Evolutionary conservation across 768 basidiomycete genomes (phyloP).

Genomic region (Phaeotremella skinneri): DNA sequence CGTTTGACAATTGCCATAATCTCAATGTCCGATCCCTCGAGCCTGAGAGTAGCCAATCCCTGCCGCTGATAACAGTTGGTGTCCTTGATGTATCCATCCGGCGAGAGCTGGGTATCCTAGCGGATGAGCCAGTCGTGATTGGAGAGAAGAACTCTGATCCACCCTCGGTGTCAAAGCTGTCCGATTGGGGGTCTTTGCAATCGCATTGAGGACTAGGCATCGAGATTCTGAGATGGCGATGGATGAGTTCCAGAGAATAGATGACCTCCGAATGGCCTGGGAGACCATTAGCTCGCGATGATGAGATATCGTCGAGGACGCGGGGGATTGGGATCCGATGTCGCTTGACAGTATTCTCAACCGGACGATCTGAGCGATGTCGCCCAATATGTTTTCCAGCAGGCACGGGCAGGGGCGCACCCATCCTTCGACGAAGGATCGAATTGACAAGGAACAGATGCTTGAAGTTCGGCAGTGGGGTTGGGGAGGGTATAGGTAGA

Average conservation of each 20-base stretch:
- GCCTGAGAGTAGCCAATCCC: conserved; percentile 48
- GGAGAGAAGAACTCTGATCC: too few species aligned
- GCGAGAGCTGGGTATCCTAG: conserved; percentile 8
- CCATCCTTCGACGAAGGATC: conserved; percentile 30
- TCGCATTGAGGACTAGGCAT: conserved; percentile 10
- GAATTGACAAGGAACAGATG: conserved; percentile 41
- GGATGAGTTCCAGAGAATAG: conserved; percentile 42
- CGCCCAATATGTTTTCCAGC: background rate
- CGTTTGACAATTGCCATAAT: conserved; percentile 36
- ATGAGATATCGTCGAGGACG: conserved; percentile 36
- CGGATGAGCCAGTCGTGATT: background rate
- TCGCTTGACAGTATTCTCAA: conserved; percentile 4
- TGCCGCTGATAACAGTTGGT: conserved; percentile 15
- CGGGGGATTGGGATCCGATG: background rate
- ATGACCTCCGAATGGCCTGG: conserved; percentile 46
- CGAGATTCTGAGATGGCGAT: conserved; percentile 35
- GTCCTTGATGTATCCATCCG: conserved; percentile 2
- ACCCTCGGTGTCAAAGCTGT: conserved; percentile 6
- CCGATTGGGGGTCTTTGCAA: background rate
- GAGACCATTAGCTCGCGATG: conserved; percentile 41
- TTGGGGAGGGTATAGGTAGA: conserved; percentile 28
- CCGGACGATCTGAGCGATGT: conserved; percentile 4
- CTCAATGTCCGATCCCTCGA: conserved; percentile 47
- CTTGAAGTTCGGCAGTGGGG: conserved; percentile 44
- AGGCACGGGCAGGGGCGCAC: conserved; percentile 1